A percentile compares a stretch with the other conserved stretches of the same genome.
Conservation (phyloP, 495 filamentous ascomycete genomes). For the Bombardia bombarda region DNA sequence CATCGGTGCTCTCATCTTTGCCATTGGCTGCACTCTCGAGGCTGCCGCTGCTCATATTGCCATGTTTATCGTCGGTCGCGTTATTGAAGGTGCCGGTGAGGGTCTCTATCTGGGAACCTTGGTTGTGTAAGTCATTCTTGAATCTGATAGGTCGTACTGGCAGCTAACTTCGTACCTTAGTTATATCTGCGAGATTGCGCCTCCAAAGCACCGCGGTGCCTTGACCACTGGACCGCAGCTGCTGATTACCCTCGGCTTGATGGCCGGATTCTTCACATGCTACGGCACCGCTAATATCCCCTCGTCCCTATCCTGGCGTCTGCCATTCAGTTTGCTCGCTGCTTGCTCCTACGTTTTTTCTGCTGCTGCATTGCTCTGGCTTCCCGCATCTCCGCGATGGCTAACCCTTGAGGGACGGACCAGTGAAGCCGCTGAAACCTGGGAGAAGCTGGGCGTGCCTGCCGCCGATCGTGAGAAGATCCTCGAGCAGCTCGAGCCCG, state of each 20-base stretch:
- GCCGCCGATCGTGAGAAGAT: constrained; percentile 21
- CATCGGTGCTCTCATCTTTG: constrained; percentile 47
- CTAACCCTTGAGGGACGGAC: constrained; percentile 23
- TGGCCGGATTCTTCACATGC: constrained; percentile 53
- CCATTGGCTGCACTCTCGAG: constrained; percentile 46
- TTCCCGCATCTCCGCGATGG: constrained; percentile 38
- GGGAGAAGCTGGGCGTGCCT: constrained; percentile 17
- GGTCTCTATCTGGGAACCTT: constrained; percentile 46
- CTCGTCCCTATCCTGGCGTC: constrained; percentile 52
- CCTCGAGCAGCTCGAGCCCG: constrained; percentile 10
- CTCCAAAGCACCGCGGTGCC: constrained; percentile 41
- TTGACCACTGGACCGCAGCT: constrained; percentile 52
- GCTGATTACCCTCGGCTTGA: constrained; percentile 43
- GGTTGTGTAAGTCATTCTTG: constrained; percentile 43
- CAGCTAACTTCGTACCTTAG: not conserved
- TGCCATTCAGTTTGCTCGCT: constrained; percentile 43
- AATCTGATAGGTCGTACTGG: not conserved
- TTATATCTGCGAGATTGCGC: constrained; percentile 51
- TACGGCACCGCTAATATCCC: constrained; percentile 48
- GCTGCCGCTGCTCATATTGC: constrained; percentile 36
- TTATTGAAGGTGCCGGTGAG: constrained; percentile 51
- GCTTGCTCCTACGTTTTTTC: constrained; percentile 30
- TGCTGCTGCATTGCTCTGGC: constrained; percentile 25
- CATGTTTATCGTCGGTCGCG: constrained; percentile 51
- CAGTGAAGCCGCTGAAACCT: constrained; percentile 13